Conservation (phyloP, 2,329 filamentous ascomycete species). For the Kalaharituber pfeilii region DNA sequence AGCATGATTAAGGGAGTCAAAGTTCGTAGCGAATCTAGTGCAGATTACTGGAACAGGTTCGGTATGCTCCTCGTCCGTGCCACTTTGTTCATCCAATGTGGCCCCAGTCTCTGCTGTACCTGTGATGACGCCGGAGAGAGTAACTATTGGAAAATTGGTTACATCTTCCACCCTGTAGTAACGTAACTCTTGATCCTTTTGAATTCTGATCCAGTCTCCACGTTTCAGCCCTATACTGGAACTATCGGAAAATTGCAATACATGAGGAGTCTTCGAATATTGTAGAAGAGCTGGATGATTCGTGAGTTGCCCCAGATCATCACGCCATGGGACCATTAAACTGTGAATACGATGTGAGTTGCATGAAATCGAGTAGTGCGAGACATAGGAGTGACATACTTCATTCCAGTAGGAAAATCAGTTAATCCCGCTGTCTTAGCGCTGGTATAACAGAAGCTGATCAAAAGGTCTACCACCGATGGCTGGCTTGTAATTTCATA, state of each 20-base stretch:
- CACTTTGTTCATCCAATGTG: too few relatives aligned
- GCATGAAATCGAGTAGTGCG: too few relatives aligned
- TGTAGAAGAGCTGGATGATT: too few relatives aligned
- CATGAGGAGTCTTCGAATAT: too few relatives aligned
- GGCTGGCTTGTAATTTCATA: constrained; percentile 66
- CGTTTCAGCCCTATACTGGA: too few relatives aligned
- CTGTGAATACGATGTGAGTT: too few relatives aligned
- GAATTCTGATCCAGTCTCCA: constrained; percentile 38
- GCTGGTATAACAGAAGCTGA: constrained; percentile 61
- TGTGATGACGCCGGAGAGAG: too few relatives aligned
- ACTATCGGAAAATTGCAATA: too few relatives aligned
- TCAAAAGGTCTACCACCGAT: constrained; percentile 64
- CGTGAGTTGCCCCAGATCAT: too few relatives aligned
- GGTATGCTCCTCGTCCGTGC: too few relatives aligned
- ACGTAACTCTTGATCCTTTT: constrained; percentile 1
- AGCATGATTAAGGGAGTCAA: constrained; percentile 35
- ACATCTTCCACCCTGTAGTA: not conserved
- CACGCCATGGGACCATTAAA: not conserved
- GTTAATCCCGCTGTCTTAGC: constrained; percentile 31
- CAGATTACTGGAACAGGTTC: constrained; percentile 20
- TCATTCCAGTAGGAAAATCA: constrained; percentile 41
- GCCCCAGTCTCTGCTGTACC: too few relatives aligned
- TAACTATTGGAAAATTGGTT: not conserved
- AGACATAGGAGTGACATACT: constrained; percentile 26
- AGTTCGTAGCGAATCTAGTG: constrained; percentile 36